These are phyloP conservation scores for Typha latifolia DNA, from an alignment of 176 grass and related monocot species.

Conservation along the genomic window DNA sequence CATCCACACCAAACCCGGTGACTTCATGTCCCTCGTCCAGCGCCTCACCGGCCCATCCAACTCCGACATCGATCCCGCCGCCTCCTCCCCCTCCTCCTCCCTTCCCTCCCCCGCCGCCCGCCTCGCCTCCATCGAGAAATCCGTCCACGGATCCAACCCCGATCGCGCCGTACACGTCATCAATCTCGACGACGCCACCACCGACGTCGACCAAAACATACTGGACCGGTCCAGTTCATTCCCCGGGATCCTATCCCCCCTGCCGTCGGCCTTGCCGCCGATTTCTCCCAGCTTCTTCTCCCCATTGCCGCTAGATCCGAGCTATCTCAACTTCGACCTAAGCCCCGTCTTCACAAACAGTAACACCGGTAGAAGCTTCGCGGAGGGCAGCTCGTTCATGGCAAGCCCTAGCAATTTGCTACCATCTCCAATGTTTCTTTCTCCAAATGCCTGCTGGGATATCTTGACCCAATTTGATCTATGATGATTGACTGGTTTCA, in stretches of 20 bases:
- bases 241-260: slow-evolving; percentile 59
- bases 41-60: slow-evolving; percentile 49
- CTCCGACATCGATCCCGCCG: background rate
- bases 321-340: slow-evolving; percentile 46
- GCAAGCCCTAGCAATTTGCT: slow-evolving; percentile 34
- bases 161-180: background rate
- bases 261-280: slow-evolving; percentile 49
- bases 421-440: background rate
- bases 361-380: background rate
- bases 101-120: slow-evolving; percentile 76
- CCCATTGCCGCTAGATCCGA: slow-evolving; percentile 52
- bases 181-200: background rate
- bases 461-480: background rate
- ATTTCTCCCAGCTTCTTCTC: slow-evolving; percentile 51
- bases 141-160: slow-evolving; percentile 27
- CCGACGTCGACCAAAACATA: background rate
- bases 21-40: slow-evolving; percentile 97
- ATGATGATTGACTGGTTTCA: background rate
- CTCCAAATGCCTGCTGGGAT: background rate
- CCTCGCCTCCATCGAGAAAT: slow-evolving; percentile 62
- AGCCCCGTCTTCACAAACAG: slow-evolving; percentile 51
- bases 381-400: slow-evolving; percentile 33
- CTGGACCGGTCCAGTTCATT: slow-evolving; percentile 10
- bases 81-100: slow-evolving; percentile 17
- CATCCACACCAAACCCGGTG: slow-evolving; percentile 67